phyloP scores from a whole-genome alignment of 805 yeast genomes.

The Henningerozyma blattae region DNA sequence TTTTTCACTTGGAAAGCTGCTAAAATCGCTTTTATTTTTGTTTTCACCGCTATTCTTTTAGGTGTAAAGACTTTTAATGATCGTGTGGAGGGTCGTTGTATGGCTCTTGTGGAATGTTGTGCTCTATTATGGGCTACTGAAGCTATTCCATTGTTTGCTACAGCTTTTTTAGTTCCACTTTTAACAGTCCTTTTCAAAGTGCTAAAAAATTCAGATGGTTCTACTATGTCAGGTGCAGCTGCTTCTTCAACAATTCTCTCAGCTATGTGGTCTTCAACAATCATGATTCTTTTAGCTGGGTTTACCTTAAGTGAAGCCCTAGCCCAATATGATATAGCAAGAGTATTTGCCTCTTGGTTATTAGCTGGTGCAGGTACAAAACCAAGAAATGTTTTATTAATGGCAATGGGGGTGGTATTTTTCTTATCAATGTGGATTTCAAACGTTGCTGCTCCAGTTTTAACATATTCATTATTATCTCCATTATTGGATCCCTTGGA shows the following conservation, averaged over 20 bases:
- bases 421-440: conserved; percentile 91
- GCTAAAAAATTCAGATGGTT: conserved; percentile 37
- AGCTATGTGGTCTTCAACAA: conserved; percentile 91
- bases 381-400: conserved; percentile 63
- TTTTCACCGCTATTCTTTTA: conserved; percentile 40
- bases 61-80: conserved; percentile 53
- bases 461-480: conserved; percentile 77
- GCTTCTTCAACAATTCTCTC: conserved; percentile 61
- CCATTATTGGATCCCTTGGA: conserved; percentile 75
- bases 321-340: conserved; percentile 82
- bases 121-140: conserved; percentile 91
- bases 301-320: conserved; percentile 89
- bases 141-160: conserved; percentile 41
- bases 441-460: conserved; percentile 92
- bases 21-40: conserved; percentile 36
- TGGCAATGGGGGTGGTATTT: conserved; percentile 76
- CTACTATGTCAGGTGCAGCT: conserved; percentile 48
- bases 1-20: conserved; percentile 36
- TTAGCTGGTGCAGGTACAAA: conserved; percentile 70
- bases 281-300: conserved; percentile 82
- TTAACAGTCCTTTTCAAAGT: conserved; percentile 62
- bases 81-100: conserved; percentile 45
- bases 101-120: conserved; percentile 51
- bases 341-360: conserved; percentile 75
- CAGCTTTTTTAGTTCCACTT: conserved; percentile 75